Conservation (phyloP, 73 alveolate genomes). For the Uronychia setigera region DNA sequence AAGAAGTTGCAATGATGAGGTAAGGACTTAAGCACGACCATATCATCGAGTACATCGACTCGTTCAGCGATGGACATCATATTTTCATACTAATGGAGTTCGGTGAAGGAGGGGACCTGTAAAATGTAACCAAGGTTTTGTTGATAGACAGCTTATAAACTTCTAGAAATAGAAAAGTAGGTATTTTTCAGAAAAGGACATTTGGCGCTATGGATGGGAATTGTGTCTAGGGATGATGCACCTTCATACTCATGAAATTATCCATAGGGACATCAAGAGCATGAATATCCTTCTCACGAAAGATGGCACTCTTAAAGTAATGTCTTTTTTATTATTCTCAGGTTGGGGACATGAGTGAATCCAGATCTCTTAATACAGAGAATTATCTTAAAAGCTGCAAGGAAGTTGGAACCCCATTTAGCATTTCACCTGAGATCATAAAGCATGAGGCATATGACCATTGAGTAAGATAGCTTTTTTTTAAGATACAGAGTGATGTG, state of each 20-base stretch:
- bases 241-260: slow-evolving; percentile 58
- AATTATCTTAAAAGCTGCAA: slow-evolving; percentile 29
- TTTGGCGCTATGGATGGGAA: slow-evolving; percentile 45
- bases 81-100: slow-evolving; percentile 15
- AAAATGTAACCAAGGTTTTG: background rate
- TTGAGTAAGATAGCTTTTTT: background rate
- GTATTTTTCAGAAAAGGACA: slow-evolving; percentile 41
- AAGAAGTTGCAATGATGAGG: background rate
- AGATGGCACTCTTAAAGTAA: slow-evolving; percentile 71
- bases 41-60: background rate
- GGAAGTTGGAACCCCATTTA: slow-evolving; percentile 25
- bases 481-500: background rate
- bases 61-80: background rate
- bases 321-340: background rate
- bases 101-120: slow-evolving; percentile 54
- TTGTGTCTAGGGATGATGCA: slow-evolving; percentile 37
- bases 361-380: background rate
- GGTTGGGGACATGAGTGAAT: slow-evolving; percentile 29
- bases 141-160: background rate
- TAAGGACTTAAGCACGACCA: background rate
- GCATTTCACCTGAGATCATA: slow-evolving; percentile 9
- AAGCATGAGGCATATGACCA: slow-evolving; percentile 8
- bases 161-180: slow-evolving; percentile 26
- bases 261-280: slow-evolving; percentile 80
- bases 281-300: slow-evolving; percentile 67